Percentiles rank a stretch among this genome's conserved stretches.
Evolutionary conservation across 2,329 filamentous ascomycete genomes (phyloP).

Genomic region (Pseudonectria buxi): DNA sequence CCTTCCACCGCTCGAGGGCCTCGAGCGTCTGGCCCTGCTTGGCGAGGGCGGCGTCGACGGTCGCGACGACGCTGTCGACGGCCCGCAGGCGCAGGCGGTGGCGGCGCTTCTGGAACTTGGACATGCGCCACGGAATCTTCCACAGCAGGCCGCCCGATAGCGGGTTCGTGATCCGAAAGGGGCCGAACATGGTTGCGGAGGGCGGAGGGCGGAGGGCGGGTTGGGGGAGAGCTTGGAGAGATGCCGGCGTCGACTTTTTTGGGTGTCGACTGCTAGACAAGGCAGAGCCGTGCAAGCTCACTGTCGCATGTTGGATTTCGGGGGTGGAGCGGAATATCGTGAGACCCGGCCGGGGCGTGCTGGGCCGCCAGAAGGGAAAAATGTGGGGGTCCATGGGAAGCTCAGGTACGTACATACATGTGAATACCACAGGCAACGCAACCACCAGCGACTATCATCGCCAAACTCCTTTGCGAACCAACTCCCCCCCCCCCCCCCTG

Average conservation of each 20-base stretch:
- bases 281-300: constrained; percentile 12
- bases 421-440: background rate
- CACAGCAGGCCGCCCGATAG: constrained; percentile 78
- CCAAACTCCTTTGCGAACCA: too few species aligned
- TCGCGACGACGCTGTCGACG: constrained; percentile 82
- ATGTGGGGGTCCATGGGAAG: too few species aligned
- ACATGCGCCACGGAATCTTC: constrained; percentile 98
- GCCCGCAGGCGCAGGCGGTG: constrained; percentile 76
- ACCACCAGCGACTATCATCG: background rate
- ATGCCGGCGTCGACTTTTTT: constrained; percentile 19
- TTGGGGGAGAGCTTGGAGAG: constrained; percentile 8
- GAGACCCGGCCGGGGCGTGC: constrained; percentile 14
- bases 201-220: constrained; percentile 4
- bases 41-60: constrained; percentile 69
- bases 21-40: constrained; percentile 67
- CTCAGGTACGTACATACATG: too few species aligned
- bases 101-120: constrained; percentile 80
- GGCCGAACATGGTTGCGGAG: constrained; percentile 63
- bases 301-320: constrained; percentile 8
- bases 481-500: too few species aligned
- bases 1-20: constrained; percentile 83
- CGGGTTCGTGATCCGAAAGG: constrained; percentile 71
- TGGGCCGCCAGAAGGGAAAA: too few species aligned
- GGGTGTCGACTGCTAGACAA: constrained; percentile 2
- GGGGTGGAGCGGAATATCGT: constrained; percentile 24